phyloP scores from a whole-genome alignment of 2,329 filamentous ascomycete genomes.

The Epicoccum sorghinum region DNA sequence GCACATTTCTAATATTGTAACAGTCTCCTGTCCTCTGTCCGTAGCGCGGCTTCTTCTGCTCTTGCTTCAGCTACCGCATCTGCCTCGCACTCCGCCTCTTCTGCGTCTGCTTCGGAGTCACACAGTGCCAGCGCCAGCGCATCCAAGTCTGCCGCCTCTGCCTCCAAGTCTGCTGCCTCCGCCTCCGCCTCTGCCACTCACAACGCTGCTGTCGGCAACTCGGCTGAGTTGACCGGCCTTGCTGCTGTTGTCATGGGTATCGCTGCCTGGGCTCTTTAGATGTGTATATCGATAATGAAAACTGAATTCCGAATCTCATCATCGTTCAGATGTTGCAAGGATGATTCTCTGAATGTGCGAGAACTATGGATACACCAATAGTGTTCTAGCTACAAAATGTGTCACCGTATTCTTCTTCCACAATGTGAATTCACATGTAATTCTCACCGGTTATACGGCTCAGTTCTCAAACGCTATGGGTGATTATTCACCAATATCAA shows the following conservation, averaged over 20 bases:
- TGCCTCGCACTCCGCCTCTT: neutral
- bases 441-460: too few species aligned
- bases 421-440: too few species aligned
- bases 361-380: too few species aligned
- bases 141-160: constrained; percentile 5
- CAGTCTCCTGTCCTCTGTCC: neutral
- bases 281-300: neutral
- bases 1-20: neutral
- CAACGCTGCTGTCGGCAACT: constrained; percentile 10
- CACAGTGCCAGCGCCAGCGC: constrained; percentile 6
- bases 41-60: neutral
- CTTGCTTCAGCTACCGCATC: constrained; percentile 1
- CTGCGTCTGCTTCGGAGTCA: neutral
- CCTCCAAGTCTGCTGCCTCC: constrained; percentile 5
- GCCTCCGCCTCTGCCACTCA: constrained; percentile 9
- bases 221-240: constrained; percentile 15
- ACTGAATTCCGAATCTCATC: neutral
- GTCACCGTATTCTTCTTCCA: too few species aligned
- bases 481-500: too few species aligned
- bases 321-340: too few species aligned
- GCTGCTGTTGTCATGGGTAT: constrained; percentile 20
- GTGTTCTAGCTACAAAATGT: too few species aligned
- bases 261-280: constrained; percentile 23
- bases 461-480: too few species aligned
- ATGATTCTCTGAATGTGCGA: too few species aligned